Base-by-base conservation (phyloP, 768 basidiomycete species). In the Jaapia argillacea region DNA sequence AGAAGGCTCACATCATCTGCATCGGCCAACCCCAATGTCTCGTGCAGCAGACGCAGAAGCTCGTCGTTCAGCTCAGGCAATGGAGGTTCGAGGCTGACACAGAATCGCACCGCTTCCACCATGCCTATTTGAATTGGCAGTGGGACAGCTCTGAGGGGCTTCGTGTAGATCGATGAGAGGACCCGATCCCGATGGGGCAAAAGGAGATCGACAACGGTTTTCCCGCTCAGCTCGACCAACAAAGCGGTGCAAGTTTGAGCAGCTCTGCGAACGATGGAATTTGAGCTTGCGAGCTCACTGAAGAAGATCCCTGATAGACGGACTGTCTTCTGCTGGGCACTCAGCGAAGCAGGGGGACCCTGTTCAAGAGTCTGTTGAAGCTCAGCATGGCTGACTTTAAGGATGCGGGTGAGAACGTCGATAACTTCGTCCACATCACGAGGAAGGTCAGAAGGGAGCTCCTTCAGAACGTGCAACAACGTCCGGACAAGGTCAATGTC, bases 121-220 rank as follows among this genome's bases (percentile, higher is more conserved):
- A 97, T 92, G 24, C 93, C 96, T 45, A 98, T 96, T 60, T 98
- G 96, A 54, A 90, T 89, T 13, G 84, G 73, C 58, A 97, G 93
- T 1, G 92, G 92, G 21, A 99, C 72, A 0, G 96, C 96, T 42
- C 96, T 74, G 16, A 99, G 73, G 10, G 96, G 96, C 57, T 98
- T 97, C n/a, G 86, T 88, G 65, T 85, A 98, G 51, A 99, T 92
- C 2, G 84, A 77, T 14, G 78, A 76, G 28, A 98, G 70, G 65
- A 98, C 81, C 24, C 90, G 80, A 49, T 92, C 89, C 38, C 90
- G 82, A 53, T 92, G 84, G 13, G 77, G 85, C 58, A 75, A 66
- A 39, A 99, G 68, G n/a, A 98, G 68, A 36, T 92, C 89, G 35
- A 77, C 70, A 21, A 85, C 72, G 1, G 85, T 71, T 49, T 76